Conservation (phyloP, 345 rosid genomes). For the Camelina sativa region DNA sequence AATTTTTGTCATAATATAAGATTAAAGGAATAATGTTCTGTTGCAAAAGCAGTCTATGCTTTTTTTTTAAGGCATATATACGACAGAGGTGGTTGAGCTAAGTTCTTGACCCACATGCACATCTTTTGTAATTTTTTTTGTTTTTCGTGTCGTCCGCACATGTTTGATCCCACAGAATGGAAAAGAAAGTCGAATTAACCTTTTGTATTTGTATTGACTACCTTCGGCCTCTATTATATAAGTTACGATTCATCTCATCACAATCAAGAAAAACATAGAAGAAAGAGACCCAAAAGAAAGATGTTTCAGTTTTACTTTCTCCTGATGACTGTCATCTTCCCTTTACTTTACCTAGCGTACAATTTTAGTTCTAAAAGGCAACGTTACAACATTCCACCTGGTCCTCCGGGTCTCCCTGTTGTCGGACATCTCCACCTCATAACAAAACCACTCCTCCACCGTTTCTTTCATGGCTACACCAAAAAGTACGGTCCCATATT, state of each 20-base stretch:
- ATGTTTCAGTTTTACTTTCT: neutral
- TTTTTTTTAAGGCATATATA: too few relatives aligned
- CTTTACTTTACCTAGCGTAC: neutral
- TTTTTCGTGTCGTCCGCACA: neutral
- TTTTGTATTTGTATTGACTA: neutral
- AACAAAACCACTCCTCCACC: neutral
- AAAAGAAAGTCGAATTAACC: too few relatives aligned
- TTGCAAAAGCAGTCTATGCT: too few relatives aligned
- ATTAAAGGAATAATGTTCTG: too few relatives aligned
- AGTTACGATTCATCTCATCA: neutral
- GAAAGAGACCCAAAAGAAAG: neutral
- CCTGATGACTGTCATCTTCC: neutral
- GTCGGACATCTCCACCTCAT: neutral
- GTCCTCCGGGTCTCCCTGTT: neutral
- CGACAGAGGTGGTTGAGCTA: neutral
- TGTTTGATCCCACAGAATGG: neutral
- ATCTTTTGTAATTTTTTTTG: too few relatives aligned
- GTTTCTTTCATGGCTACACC: neutral
- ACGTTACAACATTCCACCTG: neutral
- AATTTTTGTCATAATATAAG: too few relatives aligned
- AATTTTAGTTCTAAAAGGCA: neutral
- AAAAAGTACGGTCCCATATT: neutral
- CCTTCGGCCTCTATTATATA: neutral
- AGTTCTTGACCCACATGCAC: neutral
- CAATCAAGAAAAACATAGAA: neutral